Evolutionary conservation across 2,329 filamentous ascomycete genomes (phyloP), one percentile per base, ranked within the genome.

Genomic region (Colletotrichum eremochloae): DNA sequence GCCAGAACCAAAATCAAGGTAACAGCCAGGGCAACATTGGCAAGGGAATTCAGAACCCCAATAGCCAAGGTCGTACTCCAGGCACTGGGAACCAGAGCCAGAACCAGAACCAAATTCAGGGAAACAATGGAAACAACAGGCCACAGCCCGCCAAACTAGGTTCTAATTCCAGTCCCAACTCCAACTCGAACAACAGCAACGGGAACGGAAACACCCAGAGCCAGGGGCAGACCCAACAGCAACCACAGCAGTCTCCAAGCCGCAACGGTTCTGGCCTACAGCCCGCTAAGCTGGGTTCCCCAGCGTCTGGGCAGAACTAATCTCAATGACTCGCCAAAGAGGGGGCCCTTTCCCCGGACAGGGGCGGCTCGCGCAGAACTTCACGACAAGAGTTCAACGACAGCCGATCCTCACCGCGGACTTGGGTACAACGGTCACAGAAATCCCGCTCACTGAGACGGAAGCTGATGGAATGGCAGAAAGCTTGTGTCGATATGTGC

Each of bases 211-310:
- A 67, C 50, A 42, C 8, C 40, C n/a, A 50, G n/a, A 46, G 40
- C 38, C 56, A 58, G 12, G 20, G 24, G 1, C 46, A 73, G 56
- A 36, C 60, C 36, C 63, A 62, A 48, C 63, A 67, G 33, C 64
- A 53, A 24, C 50, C 56, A 75, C 52, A 60, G 11, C 46, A 56
- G 33, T 42, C 64, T 24, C 42, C 48, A 44, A 42, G 12, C 29
- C 15, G 20, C 24, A 15, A n/a, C 20, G 38, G 58, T 38, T 36
- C 42, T 5, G 6, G 33, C 31, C 38, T 64, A 2, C 58, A 58
- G 44, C 69, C 69, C 40, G 69, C 69, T 5, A 44, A 48, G 20
- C 24, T 72, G 44, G 65, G 65, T n/a, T 46, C 65, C 9, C 44
- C 65, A 15, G 60, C 18, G 11, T 64, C 68, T 18, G 60, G 44